A percentile compares a stretch with the other conserved stretches of the same genome.
These are phyloP conservation scores for Choanephora cucurbitarum DNA, from an alignment of 371 early-diverging fungal genomes.

Conservation along the genomic window DNA sequence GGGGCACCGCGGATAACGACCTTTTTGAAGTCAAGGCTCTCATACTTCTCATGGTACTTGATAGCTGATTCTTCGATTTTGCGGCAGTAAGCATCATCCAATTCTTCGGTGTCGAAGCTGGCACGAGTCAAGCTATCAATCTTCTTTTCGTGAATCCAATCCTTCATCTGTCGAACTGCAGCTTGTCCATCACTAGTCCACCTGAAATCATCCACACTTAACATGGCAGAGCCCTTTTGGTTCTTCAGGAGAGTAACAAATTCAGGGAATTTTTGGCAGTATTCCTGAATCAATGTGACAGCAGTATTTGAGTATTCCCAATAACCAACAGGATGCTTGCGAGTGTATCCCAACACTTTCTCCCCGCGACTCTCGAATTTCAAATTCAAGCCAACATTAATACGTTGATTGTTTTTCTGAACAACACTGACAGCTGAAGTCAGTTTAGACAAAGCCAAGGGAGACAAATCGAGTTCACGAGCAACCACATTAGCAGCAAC, in stretches of 20 bases:
- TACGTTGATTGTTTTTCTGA: slow-evolving; percentile 56
- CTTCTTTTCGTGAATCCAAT: slow-evolving; percentile 69
- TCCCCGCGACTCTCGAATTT: slow-evolving; percentile 87
- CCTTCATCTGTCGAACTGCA: slow-evolving; percentile 48
- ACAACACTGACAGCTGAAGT: slow-evolving; percentile 78
- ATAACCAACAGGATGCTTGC: slow-evolving; percentile 64
- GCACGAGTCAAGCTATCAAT: slow-evolving; percentile 70
- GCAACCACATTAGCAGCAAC: slow-evolving; percentile 67
- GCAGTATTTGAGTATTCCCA: slow-evolving; percentile 90
- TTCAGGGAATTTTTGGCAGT: slow-evolving; percentile 71
- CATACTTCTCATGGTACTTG: slow-evolving; percentile 40
- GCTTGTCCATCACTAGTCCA: slow-evolving; percentile 36
- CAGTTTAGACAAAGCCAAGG: slow-evolving; percentile 75
- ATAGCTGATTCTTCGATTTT: slow-evolving; percentile 58
- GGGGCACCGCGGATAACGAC: slow-evolving; percentile 68
- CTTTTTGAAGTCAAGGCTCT: slow-evolving; percentile 45
- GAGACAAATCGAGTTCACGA: slow-evolving; percentile 59
- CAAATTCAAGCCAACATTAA: slow-evolving; percentile 84
- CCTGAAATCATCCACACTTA: slow-evolving; percentile 30
- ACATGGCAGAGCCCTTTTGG: slow-evolving; percentile 36
- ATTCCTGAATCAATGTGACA: slow-evolving; percentile 69
- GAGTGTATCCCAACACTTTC: slow-evolving; percentile 87
- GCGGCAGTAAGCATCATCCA: slow-evolving; percentile 61
- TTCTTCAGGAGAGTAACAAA: slow-evolving; percentile 67
- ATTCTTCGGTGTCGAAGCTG: slow-evolving; percentile 63